Evolutionary conservation across 2,329 filamentous ascomycete species (phyloP).

Genomic region (Huntiella bhutanensis): DNA sequence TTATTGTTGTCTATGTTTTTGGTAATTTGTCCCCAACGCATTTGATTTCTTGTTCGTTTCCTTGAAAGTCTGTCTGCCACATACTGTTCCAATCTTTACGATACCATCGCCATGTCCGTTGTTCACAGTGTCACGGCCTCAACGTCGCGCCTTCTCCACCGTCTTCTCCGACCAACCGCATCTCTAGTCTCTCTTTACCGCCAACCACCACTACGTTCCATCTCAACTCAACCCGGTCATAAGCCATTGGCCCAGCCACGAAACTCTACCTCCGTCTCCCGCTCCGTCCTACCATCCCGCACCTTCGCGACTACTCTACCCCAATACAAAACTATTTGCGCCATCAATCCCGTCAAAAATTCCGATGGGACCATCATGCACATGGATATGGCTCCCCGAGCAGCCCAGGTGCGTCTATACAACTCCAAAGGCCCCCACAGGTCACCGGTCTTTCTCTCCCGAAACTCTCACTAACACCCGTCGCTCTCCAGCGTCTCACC

Average conservation of each 20-base stretch:
- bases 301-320: constrained; percentile 22
- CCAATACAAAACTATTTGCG: constrained; percentile 26
- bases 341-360: constrained; percentile 57
- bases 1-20: too few relatives aligned
- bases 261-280: background rate
- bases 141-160: constrained; percentile 3
- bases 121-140: constrained; percentile 1
- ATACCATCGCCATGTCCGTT: background rate
- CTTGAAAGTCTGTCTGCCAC: too few relatives aligned
- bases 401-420: constrained; percentile 43
- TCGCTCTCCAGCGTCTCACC: constrained; percentile 39
- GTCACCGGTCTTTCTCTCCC: background rate
- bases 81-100: background rate
- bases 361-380: constrained; percentile 71
- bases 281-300: constrained; percentile 5
- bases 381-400: constrained; percentile 68
- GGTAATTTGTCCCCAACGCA: too few relatives aligned
- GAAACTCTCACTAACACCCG: background rate
- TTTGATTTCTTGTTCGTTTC: too few relatives aligned
- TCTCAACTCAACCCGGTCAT: background rate
- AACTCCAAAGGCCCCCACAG: background rate
- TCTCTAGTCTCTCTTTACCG: constrained; percentile 24
- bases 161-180: constrained; percentile 13
- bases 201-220: constrained; percentile 10
- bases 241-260: too few relatives aligned